These are phyloP conservation scores for Leccinum aurantiacum DNA, from an alignment of 768 basidiomycete species.

Conservation along the genomic window DNA sequence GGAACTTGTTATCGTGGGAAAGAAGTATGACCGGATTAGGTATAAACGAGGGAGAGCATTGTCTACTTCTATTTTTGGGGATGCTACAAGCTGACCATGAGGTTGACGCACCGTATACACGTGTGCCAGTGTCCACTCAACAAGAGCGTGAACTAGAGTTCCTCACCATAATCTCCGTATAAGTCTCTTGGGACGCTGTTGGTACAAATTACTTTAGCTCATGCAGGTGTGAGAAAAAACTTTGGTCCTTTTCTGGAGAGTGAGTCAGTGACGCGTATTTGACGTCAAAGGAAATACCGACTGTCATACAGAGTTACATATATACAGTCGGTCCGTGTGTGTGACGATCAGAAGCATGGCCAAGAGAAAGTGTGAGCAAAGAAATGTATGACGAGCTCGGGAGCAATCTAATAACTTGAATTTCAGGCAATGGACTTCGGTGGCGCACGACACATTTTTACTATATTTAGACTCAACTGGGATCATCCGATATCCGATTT, in stretches of 20 bases:
- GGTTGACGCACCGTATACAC: constrained; percentile 16
- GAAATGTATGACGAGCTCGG: constrained; percentile 5
- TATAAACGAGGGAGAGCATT: constrained; percentile 9
- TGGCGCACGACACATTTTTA: neutral
- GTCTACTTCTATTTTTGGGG: neutral
- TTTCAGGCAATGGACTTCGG: neutral
- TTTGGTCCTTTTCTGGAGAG: constrained; percentile 6
- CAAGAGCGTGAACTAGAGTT: neutral
- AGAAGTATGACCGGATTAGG: neutral
- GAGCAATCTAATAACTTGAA: neutral
- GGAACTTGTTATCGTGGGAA: constrained; percentile 18
- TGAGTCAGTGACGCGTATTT: constrained; percentile 18
- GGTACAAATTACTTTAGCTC: neutral
- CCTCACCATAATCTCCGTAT: neutral
- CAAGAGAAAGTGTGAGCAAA: constrained; percentile 3
- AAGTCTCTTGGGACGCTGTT: neutral
- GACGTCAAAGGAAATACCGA: neutral
- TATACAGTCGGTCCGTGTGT: neutral
- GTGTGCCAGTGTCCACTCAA: constrained; percentile 4
- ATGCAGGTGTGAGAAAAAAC: constrained; percentile 6
- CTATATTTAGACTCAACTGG: neutral
- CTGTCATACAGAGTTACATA: neutral
- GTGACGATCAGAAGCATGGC: constrained; percentile 17
- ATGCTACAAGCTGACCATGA: constrained; percentile 13
- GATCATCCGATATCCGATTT: neutral